A percentile compares a stretch with the other conserved stretches of the same genome.
These are phyloP conservation scores for Xylariaceae sp. DNA, from an alignment of 2,329 filamentous ascomycete genomes.

Conservation along the genomic window DNA sequence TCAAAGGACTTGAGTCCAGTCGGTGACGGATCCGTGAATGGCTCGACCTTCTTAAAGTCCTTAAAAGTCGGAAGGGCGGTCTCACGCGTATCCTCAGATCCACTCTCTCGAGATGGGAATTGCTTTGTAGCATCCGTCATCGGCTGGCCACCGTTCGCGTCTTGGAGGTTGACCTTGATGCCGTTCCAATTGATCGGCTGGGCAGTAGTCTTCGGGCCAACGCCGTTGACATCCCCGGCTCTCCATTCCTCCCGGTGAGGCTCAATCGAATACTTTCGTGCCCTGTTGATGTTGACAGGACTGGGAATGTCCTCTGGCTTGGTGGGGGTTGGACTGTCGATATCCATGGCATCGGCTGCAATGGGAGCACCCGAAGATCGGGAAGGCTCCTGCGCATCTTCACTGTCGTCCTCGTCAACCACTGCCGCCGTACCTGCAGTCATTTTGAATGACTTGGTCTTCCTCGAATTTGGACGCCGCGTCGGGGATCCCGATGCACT, in stretches of 20 bases:
- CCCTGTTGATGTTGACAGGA: slow-evolving; percentile 30
- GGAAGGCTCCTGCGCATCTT: slow-evolving; percentile 32
- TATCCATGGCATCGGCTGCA: slow-evolving; percentile 55
- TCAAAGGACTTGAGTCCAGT: slow-evolving; percentile 49
- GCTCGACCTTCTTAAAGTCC: slow-evolving; percentile 53
- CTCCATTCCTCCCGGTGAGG: slow-evolving; percentile 57
- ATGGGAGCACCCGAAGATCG: slow-evolving; percentile 19
- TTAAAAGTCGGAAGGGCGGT: slow-evolving; percentile 50
- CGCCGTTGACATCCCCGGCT: slow-evolving; percentile 41
- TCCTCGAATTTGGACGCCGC: slow-evolving; percentile 50
- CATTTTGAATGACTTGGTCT: slow-evolving; percentile 53
- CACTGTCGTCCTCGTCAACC: slow-evolving; percentile 44
- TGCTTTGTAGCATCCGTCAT: slow-evolving; percentile 15
- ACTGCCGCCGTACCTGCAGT: slow-evolving; percentile 41
- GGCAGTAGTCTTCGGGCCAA: slow-evolving; percentile 20
- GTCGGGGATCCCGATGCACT: slow-evolving; percentile 42
- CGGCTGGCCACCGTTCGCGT: slow-evolving; percentile 18
- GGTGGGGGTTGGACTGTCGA: slow-evolving; percentile 47
- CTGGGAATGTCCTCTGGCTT: slow-evolving; percentile 28
- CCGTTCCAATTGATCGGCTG: slow-evolving; percentile 22
- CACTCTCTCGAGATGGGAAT: slow-evolving; percentile 36
- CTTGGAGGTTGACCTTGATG: slow-evolving; percentile 22
- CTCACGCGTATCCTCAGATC: slow-evolving; percentile 50
- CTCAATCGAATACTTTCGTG: slow-evolving; percentile 53
- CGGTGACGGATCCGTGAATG: slow-evolving; percentile 42